Evolutionary conservation across 164 flowering plant species (phyloP).

Genomic region (Protea cynaroides): DNA sequence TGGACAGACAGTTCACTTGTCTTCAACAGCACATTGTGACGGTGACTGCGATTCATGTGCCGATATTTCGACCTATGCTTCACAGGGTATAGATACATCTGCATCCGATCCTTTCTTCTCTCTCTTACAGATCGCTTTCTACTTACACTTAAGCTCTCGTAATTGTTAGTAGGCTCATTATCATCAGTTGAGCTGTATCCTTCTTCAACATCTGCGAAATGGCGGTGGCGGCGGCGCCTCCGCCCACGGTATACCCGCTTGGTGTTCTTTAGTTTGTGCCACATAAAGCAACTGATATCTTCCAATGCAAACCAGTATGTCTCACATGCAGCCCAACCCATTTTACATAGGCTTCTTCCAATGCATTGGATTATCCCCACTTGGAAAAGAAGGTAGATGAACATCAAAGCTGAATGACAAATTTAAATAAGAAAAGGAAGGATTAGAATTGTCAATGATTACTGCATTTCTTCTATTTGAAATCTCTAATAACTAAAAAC

Average conservation of each 20-base stretch:
- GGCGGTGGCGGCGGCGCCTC: slow-evolving; percentile 15
- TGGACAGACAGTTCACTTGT: slow-evolving; percentile 23
- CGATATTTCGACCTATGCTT: slow-evolving; percentile 11
- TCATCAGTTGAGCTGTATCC: slow-evolving; percentile 35
- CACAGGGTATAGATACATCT: slow-evolving; percentile 23
- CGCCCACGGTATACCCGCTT: slow-evolving; percentile 55
- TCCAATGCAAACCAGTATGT: slow-evolving; percentile 43
- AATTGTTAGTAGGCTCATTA: slow-evolving; percentile 7
- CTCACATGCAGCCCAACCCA: slow-evolving; percentile 58
- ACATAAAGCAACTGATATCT: slow-evolving; percentile 42
- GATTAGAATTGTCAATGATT: background rate
- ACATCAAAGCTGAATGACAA: slow-evolving; percentile 38
- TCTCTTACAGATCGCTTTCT: slow-evolving; percentile 27
- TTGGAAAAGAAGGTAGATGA: slow-evolving; percentile 51
- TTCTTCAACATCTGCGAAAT: slow-evolving; percentile 36
- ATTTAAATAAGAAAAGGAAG: background rate
- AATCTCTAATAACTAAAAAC: too few species aligned
- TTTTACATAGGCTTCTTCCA: slow-evolving; percentile 54
- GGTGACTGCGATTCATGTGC: slow-evolving; percentile 8
- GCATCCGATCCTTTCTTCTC: slow-evolving; percentile 23
- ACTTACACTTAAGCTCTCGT: slow-evolving; percentile 5
- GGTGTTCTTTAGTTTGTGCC: slow-evolving; percentile 51
- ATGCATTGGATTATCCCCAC: slow-evolving; percentile 66
- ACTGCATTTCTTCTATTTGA: background rate
- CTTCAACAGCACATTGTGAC: slow-evolving; percentile 19